Percentiles rank a stretch among this genome's conserved stretches.
Conservation (phyloP, 495 filamentous ascomycete genomes). For the Penicillium coffeae region DNA sequence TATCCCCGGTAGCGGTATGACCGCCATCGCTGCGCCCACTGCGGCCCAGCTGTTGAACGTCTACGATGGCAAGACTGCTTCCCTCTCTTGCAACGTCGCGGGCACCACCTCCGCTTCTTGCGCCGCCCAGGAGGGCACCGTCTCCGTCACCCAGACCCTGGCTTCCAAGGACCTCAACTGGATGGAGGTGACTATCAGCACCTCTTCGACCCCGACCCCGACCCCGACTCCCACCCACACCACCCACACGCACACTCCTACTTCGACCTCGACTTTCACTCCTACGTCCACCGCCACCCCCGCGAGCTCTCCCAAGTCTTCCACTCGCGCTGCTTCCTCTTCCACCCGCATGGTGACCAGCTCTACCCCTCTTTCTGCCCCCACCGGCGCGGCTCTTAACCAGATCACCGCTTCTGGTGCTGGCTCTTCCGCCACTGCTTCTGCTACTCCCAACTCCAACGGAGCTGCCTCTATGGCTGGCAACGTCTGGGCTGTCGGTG, state of each 20-base stretch:
- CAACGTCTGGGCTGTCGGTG: conserved; percentile 27
- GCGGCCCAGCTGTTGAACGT: conserved; percentile 16
- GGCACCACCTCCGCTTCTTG: conserved; percentile 33
- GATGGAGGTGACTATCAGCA: conserved; percentile 28
- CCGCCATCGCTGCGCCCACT: conserved; percentile 23
- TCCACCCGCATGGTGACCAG: conserved; percentile 17
- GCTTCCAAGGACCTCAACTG: conserved; percentile 18
- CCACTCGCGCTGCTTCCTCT: conserved; percentile 10
- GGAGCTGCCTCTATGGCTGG: conserved; percentile 19
- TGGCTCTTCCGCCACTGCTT: conserved; percentile 7
- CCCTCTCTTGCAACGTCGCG: conserved; percentile 27
- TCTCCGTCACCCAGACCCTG: conserved; percentile 18
- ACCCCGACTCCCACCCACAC: conserved; percentile 13
- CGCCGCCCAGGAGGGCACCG: conserved; percentile 21
- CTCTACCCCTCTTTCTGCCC: conserved; percentile 2
- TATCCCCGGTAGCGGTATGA: conserved; percentile 23
- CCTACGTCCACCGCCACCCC: conserved; percentile 4
- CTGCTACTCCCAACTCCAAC: conserved; percentile 15
- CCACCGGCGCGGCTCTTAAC: conserved; percentile 5
- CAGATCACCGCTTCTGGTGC: conserved; percentile 7
- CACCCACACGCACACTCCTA: conserved; percentile 9
- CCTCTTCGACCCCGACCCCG: conserved; percentile 17
- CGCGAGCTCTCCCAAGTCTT: conserved; percentile 11
- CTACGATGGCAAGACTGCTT: conserved; percentile 18
- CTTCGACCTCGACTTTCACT: conserved; percentile 19